A percentile compares a stretch with the other conserved stretches of the same genome.
Conservation (phyloP, 2,329 filamentous ascomycete species). For the Elsinoe australis region DNA sequence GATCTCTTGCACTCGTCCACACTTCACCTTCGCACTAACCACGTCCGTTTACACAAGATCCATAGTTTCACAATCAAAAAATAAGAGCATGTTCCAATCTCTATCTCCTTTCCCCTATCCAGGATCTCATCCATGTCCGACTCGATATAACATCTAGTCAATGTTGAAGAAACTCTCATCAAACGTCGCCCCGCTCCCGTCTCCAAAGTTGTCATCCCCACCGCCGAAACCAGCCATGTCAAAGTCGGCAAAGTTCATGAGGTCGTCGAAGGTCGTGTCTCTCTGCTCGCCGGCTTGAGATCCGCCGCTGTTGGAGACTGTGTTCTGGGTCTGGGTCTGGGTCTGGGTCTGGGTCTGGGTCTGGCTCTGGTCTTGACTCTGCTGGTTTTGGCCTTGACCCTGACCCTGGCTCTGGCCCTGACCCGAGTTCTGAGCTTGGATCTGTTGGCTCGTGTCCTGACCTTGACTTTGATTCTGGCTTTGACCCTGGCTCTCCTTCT, state of each 20-base stretch:
- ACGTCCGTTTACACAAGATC: too few relatives aligned
- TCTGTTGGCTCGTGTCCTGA: neutral
- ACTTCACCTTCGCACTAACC: too few relatives aligned
- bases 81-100: neutral
- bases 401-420: neutral
- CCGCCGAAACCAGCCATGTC: conserved; percentile 23
- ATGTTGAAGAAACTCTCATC: conserved; percentile 31
- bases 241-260: conserved; percentile 32
- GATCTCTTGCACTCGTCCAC: too few relatives aligned
- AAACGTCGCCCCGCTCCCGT: conserved; percentile 23
- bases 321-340: neutral
- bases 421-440: neutral
- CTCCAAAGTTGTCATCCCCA: conserved; percentile 31
- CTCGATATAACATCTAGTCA: conserved; percentile 12
- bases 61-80: too few relatives aligned
- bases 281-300: conserved; percentile 20
- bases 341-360: neutral
- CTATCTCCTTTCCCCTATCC: neutral
- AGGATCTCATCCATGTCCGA: neutral
- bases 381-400: neutral
- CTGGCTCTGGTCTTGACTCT: conserved; percentile 11
- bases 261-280: conserved; percentile 29
- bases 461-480: conserved; percentile 22
- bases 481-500: conserved; percentile 10
- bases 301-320: neutral